These are phyloP conservation scores for Trichoderma polysporum DNA, from an alignment of 2,329 filamentous ascomycete genomes.

Conservation along the genomic window DNA sequence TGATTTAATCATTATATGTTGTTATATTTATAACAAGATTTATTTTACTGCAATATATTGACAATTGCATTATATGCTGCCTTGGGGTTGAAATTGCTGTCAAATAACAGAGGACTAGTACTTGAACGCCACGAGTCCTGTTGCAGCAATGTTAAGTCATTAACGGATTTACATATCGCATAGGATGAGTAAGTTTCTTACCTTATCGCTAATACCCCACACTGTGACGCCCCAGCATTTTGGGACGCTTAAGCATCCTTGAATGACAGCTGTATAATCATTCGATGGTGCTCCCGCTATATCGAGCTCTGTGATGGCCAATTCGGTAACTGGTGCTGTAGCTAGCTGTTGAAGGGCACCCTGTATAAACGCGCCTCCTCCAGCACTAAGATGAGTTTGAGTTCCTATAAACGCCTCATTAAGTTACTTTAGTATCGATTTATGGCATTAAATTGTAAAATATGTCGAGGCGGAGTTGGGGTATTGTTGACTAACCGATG, in stretches of 20 bases:
- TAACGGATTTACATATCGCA: too few relatives aligned
- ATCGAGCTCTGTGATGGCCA: slow-evolving; percentile 6
- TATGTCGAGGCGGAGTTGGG: background rate
- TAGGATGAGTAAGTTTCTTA: background rate
- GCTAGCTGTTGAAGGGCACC: slow-evolving; percentile 2
- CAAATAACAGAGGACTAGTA: background rate
- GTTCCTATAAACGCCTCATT: background rate
- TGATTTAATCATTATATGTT: too few relatives aligned
- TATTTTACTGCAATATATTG: background rate
- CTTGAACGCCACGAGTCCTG: slow-evolving; percentile 4
- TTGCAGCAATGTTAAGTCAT: background rate
- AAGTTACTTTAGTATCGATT: background rate
- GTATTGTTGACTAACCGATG: background rate
- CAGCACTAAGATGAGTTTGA: background rate
- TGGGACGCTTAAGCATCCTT: background rate
- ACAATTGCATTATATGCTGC: background rate
- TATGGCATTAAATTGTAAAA: background rate
- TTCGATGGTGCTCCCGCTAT: background rate
- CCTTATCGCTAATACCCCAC: slow-evolving; percentile 3
- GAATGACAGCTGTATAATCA: background rate
- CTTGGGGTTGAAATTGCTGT: background rate
- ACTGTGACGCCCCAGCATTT: background rate
- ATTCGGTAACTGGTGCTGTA: background rate
- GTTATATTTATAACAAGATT: too few relatives aligned
- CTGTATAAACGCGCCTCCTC: background rate